Conservation (phyloP, 441 rosid species). For the Pelargonium myrrhifolium region DNA sequence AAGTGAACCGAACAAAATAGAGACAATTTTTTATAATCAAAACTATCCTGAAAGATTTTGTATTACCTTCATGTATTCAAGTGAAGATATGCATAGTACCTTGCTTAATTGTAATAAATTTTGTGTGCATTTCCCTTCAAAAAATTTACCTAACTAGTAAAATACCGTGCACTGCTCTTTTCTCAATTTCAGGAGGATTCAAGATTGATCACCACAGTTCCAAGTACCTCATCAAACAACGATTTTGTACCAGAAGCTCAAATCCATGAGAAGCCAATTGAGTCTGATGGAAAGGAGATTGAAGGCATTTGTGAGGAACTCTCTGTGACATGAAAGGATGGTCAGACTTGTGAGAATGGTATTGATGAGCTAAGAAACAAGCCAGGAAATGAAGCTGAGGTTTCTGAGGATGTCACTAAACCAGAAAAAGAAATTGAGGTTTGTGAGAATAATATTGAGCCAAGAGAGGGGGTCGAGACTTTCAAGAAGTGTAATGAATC, state of each 20-base stretch:
- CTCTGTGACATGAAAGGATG: background rate
- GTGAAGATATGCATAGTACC: too few relatives aligned
- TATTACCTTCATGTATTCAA: too few relatives aligned
- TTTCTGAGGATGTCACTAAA: background rate
- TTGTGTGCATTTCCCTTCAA: too few relatives aligned
- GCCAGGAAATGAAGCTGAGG: background rate
- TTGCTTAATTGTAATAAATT: too few relatives aligned
- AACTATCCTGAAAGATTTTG: too few relatives aligned
- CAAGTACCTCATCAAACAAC: background rate
- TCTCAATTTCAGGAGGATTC: background rate
- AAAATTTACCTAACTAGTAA: too few relatives aligned
- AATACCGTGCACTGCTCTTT: background rate
- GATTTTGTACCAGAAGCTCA: background rate
- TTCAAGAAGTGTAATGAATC: too few relatives aligned
- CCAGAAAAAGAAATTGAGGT: background rate
- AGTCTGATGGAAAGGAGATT: too few relatives aligned
- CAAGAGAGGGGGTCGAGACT: too few relatives aligned
- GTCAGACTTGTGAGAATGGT: background rate
- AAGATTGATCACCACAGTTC: background rate
- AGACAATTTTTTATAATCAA: background rate
- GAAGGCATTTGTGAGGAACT: background rate
- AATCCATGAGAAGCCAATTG: background rate
- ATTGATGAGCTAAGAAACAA: too few relatives aligned
- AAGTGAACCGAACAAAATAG: too few relatives aligned
- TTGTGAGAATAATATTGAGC: too few relatives aligned